Conservation (phyloP, 345 rosid genomes). For the Rhodamnia argentea region DNA sequence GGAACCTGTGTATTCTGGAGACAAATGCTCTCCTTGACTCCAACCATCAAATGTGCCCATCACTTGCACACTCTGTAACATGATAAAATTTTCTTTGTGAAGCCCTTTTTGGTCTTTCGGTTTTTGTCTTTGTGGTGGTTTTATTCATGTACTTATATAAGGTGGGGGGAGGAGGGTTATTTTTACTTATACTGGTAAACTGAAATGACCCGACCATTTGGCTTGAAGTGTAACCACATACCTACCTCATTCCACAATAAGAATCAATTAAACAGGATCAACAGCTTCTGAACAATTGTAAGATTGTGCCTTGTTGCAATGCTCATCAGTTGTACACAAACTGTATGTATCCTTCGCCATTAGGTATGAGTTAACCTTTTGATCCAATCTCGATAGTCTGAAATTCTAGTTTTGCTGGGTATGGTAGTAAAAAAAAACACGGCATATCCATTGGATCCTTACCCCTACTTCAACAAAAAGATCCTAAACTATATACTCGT, state of each 20-base stretch:
- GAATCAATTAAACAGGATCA: neutral
- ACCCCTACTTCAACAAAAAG: neutral
- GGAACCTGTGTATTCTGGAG: conserved; percentile 72
- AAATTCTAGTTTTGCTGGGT: neutral
- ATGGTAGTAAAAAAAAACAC: neutral
- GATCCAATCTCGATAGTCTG: neutral
- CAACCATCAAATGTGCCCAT: conserved; percentile 91
- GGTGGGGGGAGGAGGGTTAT: neutral
- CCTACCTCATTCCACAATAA: neutral
- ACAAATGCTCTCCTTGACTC: conserved; percentile 79
- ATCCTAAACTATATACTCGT: neutral
- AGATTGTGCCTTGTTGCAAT: neutral
- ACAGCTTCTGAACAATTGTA: neutral
- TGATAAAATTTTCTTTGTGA: neutral
- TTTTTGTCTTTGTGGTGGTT: neutral
- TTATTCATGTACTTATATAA: neutral
- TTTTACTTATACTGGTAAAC: neutral
- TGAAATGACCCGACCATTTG: neutral
- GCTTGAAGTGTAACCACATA: neutral
- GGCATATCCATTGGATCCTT: neutral
- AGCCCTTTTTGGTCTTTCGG: neutral
- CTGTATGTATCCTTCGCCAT: neutral
- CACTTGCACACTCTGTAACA: conserved; percentile 67
- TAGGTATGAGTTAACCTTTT: neutral
- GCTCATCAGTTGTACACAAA: neutral